Evolutionary conservation across 176 grass and related monocot genomes (phyloP), one percentile per base, ranked within the genome.

Genomic region (Oryza brachyantha): DNA sequence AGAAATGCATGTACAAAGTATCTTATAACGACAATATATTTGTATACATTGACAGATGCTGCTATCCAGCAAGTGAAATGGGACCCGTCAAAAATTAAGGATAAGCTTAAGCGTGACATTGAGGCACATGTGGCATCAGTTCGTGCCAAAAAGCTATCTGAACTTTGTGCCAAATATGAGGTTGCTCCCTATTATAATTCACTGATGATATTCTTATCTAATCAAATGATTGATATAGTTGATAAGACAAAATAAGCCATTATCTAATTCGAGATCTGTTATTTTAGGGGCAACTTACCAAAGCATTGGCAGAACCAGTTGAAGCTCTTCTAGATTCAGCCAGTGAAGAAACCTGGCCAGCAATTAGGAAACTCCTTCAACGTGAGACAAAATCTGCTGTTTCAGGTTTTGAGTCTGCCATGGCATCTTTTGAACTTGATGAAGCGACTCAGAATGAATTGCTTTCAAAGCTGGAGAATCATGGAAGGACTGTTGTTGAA

Each of bases 51-150:
- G 31, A 57, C 88, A 99, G 96, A 99, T 89, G 92, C 92, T 84
- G 78, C 88, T 83, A 93, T 99, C 78, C 73, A 93, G 68, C 96
- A 95, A 95, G 90, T 91, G 81, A 95, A 84, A 14, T 99, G 96
- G 96, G 86, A 99, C 31, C 78, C 90, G 54, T 95, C 84, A 14
- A 99, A 95, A 91, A 75, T 93, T 73, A 87, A 83, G 69, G 96
- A 99, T 80, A 96, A 99, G 78, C 88, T 99, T 86, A 88, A 78
- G 74, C 88, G 96, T 68, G 96, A 99, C 77, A 91, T 99, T 61
- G 96, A 96, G 25, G 63, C 81, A 2, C 92, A 96, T 87, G 79
- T 93, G 59, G 85, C 75, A 64, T 93, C 90, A 86, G 96, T 99
- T 81, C 78, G 96, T 67, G 73, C 84, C 10, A 75, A 81, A 77